phyloP scores from a whole-genome alignment of 2,329 filamentous ascomycete species.

The Ascochyta clinopodiicola region DNA sequence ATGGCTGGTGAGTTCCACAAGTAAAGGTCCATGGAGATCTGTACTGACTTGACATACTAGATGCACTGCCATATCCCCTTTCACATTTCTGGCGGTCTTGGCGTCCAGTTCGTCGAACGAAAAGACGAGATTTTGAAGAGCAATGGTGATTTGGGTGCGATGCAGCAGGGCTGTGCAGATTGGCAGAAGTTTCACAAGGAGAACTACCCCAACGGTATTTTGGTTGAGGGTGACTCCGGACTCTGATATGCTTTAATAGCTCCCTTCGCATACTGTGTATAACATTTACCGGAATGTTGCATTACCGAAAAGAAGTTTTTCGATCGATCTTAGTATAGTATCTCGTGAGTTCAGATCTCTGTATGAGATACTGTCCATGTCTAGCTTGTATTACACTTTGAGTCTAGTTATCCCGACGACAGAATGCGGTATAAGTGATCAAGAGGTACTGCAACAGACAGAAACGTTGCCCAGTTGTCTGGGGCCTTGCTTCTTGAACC shows the following conservation, averaged over 20 bases:
- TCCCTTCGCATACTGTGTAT: not conserved
- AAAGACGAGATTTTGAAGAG: constrained; percentile 34
- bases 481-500: no score
- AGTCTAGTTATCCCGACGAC: no score
- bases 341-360: not conserved
- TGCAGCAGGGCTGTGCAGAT: constrained; percentile 36
- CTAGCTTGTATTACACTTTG: no score
- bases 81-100: constrained; percentile 51
- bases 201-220: constrained; percentile 6
- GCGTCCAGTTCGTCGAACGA: constrained; percentile 61
- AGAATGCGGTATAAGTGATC: no score
- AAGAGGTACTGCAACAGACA: no score
- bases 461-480: no score
- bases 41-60: constrained; percentile 1
- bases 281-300: not conserved
- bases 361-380: not conserved
- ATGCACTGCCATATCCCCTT: constrained; percentile 51
- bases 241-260: not conserved
- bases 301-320: not conserved
- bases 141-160: constrained; percentile 25
- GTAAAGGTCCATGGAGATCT: not conserved
- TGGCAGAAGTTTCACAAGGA: constrained; percentile 26
- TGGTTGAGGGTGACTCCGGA: constrained; percentile 12
- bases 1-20: constrained; percentile 28
- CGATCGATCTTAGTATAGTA: not conserved